Base-by-base conservation (phyloP, 352 stramenopile species). In the Phytopythium vexans region DNA sequence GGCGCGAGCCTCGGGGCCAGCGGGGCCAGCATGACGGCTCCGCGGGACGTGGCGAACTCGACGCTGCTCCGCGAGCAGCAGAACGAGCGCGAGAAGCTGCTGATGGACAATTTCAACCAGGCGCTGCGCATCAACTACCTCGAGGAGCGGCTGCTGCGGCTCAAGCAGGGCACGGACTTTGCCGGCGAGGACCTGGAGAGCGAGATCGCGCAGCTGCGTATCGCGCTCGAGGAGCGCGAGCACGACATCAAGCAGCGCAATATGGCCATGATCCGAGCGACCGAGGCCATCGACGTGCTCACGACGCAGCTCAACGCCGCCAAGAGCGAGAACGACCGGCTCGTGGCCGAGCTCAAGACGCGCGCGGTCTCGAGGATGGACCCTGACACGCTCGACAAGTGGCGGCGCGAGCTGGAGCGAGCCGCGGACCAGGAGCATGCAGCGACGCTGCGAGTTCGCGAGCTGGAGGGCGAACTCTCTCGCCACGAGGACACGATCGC, bases 81-180 rank as follows among this genome's bases (percentile, higher is more conserved):
- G 60, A 66, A 62, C 8, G 71, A 84, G 51, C 71, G 66, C 32
- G 74, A 91, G 46, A 70, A 71, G 3, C 64, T 93, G 4, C 64
- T 72, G 27, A 89, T 82, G 62, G 80, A 88, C 47, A 87, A 86
- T 59, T 88, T 88, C 52, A 89, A 89, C 66, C 74, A 88, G 60
- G 72, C 72, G 59, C 56, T 86, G 39, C 76, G 74, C 14, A 77
- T 89, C 41, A 79, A 79, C 34, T 74, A 75, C 38, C 62, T 89
- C 1, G 79, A 93, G 51, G 72, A 91, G 53, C 72, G 75, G n/a
- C 61, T 93, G 46, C 51, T 80, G 32, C 70, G 71, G 31, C 72
- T 81, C 54, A 83, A 82, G 56, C 62, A 87, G 46, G 78, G 72
- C 45, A 82, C 74, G 35, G 77, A 77, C 27, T 85, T 88, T 46